Base-by-base conservation (phyloP, 2,329 filamentous ascomycete species). In the Falciphora oryzae region DNA sequence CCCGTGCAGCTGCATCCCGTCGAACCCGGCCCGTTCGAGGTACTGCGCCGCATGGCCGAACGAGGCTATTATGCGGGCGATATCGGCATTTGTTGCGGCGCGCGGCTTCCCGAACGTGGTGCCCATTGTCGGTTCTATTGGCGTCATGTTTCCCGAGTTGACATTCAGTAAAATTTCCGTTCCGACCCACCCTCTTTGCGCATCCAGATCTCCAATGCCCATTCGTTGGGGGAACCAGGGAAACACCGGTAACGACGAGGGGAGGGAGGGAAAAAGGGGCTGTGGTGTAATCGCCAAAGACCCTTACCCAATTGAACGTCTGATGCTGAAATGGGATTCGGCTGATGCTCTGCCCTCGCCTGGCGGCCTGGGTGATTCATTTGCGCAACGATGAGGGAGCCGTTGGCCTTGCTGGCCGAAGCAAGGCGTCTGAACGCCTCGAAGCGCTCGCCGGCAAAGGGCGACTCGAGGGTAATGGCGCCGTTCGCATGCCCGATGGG, bases 361-460 rank as follows among this genome's bases (percentile, higher is more conserved):
- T 89, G 86, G 0, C 86, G 79, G 8, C 87, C 87, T 0, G 87
- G 85, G 68, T 90, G 87, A 63, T 78, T 81, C 64, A 90, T 78
- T 70, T 91, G 88, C 0, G 76, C 85, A 18, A 90, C 73, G 29
- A 89, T 78, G 59, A 90, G 76, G 63, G 78, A 82, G 16, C 88
- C 88, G 32, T 88, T 75, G 57, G 79, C 79, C 74, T 88, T 89
- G 6, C 78, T 77, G 1, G 74, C 80, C 1, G 76, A 73, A 0
- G 86, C 87, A 64, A 89, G 67, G 57, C 81, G 78, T 71, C 80
- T 80, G 76, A 88, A 90, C 0, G 75, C 80, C 35, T 89, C 84
- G 67, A 90, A 89, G 1, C 88, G 78, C 65, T 32, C 57, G 10
- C 57, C 28, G 14, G 11, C 7, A 29, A 59, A 32, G 28, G 57